phyloP scores from a whole-genome alignment of 306 rosid genomes.

The Hippophae gyantsensis region DNA sequence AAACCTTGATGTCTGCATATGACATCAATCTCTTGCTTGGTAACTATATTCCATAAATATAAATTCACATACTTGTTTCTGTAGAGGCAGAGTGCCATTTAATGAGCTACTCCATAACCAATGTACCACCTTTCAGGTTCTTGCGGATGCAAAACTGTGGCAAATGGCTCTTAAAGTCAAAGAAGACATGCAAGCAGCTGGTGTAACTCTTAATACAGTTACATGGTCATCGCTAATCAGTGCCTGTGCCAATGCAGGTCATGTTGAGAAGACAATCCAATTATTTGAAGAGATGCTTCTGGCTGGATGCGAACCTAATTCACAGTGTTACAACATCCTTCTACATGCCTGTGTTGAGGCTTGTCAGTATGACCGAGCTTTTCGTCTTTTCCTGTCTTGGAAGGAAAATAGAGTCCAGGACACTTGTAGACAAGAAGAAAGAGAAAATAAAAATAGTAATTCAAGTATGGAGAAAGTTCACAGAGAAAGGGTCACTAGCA shows the following conservation, averaged over 20 bases:
- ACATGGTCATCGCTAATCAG: slow-evolving; percentile 91
- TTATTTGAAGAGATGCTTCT: slow-evolving; percentile 86
- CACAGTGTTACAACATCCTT: slow-evolving; percentile 84
- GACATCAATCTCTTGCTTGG: no score
- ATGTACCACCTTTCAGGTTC: slow-evolving; percentile 49
- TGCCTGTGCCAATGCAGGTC: slow-evolving; percentile 96
- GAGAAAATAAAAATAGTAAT: slow-evolving; percentile 16
- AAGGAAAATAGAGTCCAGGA: slow-evolving; percentile 39
- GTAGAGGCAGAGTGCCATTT: slow-evolving; percentile 1
- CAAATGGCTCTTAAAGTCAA: slow-evolving; percentile 78
- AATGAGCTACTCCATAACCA: slow-evolving; percentile 14
- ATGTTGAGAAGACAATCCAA: slow-evolving; percentile 68
- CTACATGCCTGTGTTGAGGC: slow-evolving; percentile 93
- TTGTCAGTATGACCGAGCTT: slow-evolving; percentile 88
- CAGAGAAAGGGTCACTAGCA: slow-evolving; percentile 12
- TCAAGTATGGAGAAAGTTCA: slow-evolving; percentile 17
- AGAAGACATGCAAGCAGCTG: slow-evolving; percentile 77
- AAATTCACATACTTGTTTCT: not conserved
- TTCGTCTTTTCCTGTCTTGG: slow-evolving; percentile 77
- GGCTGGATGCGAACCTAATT: slow-evolving; percentile 77
- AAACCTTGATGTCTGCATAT: not conserved
- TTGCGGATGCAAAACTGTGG: slow-evolving; percentile 80
- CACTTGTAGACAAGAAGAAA: slow-evolving; percentile 23
- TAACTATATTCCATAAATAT: not conserved
- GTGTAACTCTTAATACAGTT: slow-evolving; percentile 65